A percentile compares a stretch with the other conserved stretches of the same genome.
Evolutionary conservation across 176 grass and related monocot species (phyloP).

Genomic region (Ensete ventricosum): DNA sequence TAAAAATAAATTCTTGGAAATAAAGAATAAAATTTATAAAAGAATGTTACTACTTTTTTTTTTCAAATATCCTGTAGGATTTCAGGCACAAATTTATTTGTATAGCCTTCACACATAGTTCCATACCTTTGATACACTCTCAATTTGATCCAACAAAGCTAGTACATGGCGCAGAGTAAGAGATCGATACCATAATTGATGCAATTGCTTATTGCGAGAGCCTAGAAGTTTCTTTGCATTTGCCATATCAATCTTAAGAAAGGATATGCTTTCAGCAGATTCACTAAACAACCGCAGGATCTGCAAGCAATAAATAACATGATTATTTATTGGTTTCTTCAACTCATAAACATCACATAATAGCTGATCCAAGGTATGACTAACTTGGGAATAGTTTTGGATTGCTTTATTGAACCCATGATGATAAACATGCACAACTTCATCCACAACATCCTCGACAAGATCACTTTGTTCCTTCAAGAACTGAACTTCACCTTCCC

Average conservation of each 20-base stretch:
- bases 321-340: conserved; percentile 1
- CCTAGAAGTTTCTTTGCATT: conserved; percentile 78
- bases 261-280: conserved; percentile 77
- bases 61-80: too few species aligned
- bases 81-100: too few species aligned
- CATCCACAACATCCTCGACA: conserved; percentile 82
- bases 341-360: neutral
- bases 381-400: conserved; percentile 89
- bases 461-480: conserved; percentile 91
- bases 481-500: conserved; percentile 93
- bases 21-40: too few species aligned
- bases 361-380: neutral
- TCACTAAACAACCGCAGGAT: conserved; percentile 89
- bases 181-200: conserved; percentile 87
- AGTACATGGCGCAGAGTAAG: conserved; percentile 79
- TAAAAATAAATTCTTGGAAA: too few species aligned
- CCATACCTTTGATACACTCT: conserved; percentile 87
- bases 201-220: conserved; percentile 79
- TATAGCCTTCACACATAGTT: neutral
- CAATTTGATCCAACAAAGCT: conserved; percentile 75
- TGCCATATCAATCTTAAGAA: conserved; percentile 79
- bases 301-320: conserved; percentile 23
- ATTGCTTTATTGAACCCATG: conserved; percentile 98
- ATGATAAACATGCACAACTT: conserved; percentile 94
- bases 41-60: too few species aligned